Evolutionary conservation across 768 basidiomycete genomes (phyloP), one percentile per base, ranked within the genome.

Genomic region (Psilocybe subaeruginosa): DNA sequence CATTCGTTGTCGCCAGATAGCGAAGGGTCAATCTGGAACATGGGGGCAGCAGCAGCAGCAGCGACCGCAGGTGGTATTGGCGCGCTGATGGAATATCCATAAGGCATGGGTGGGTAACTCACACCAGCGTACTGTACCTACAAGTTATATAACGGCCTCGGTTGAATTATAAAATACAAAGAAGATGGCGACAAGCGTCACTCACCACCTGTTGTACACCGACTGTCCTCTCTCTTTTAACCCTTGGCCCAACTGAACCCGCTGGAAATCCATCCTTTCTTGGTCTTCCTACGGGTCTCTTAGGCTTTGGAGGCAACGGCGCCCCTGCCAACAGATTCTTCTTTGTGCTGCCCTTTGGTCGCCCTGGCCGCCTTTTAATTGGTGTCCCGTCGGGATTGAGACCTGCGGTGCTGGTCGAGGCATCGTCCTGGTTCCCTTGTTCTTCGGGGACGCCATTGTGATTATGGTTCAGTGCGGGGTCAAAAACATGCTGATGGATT

Each of bases 201-300:
- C 60, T 56, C 23, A 53, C 54, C 2, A 64, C 59, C 49, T 64
- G 66, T 39, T 43, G 62, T 3, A 23, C 27, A 45, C 54, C 63
- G 16, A 48, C 46, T n/a, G 66, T 55, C 55, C 67, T 61, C 60
- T 74, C 72, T 41, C 67, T 67, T 64, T 73, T 75, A 29, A 67
- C 58, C 50, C 82, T 77, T 41, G 79, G 69, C n/a, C 83, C 79
- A 5, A 89, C 84, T 8, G 89, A 88, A 11, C 91, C 91, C 31
- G 91, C 88, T 43, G 91, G 91, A 39, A 91, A 81, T 0, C 92
- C 92, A 66, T 93, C 91, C 72, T 93, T 92, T 66, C 92, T 76
- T 2, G 92, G 92, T 12, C 92, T 80, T 1, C 92, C 92, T 1
- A 93, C 91, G 14, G 92, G 92, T 48, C 92, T 79, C 72, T 91